phyloP scores from a whole-genome alignment of 345 rosid genomes.

The Orychophragmus violaceus region DNA sequence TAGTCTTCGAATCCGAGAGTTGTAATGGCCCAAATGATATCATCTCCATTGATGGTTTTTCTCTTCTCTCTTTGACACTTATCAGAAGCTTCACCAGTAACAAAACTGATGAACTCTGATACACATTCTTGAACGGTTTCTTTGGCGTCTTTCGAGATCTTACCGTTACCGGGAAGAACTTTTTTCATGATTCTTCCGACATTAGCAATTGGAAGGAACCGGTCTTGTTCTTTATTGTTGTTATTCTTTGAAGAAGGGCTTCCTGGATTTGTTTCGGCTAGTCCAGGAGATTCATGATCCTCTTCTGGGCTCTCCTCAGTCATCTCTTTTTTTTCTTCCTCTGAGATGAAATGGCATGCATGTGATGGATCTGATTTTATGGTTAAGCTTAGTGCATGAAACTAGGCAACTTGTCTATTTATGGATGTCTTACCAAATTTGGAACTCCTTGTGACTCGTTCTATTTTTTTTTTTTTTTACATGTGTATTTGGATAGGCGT shows the following conservation, averaged over 20 bases:
- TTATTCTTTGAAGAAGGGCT: slow-evolving; percentile 41
- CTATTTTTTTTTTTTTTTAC: background rate
- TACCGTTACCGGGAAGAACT: slow-evolving; percentile 55
- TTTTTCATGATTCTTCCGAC: slow-evolving; percentile 78
- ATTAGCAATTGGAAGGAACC: slow-evolving; percentile 66
- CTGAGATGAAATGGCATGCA: background rate
- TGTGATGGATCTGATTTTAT: slow-evolving; percentile 18
- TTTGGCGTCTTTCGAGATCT: slow-evolving; percentile 66
- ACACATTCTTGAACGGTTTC: slow-evolving; percentile 77
- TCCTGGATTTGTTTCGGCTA: slow-evolving; percentile 37
- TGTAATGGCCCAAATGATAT: slow-evolving; percentile 70
- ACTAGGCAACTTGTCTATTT: slow-evolving; percentile 16
- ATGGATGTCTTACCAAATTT: slow-evolving; percentile 10
- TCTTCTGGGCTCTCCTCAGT: slow-evolving; percentile 54
- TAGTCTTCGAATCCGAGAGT: slow-evolving; percentile 69
- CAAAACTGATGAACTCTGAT: slow-evolving; percentile 69
- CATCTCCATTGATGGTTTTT: slow-evolving; percentile 69
- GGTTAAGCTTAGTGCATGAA: slow-evolving; percentile 11
- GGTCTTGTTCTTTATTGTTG: slow-evolving; percentile 55
- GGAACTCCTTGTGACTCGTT: slow-evolving; percentile 28
- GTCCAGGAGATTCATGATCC: slow-evolving; percentile 27
- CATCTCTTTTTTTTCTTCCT: slow-evolving; percentile 28
- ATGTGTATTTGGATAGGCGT: too few species aligned
- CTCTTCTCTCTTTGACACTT: slow-evolving; percentile 68
- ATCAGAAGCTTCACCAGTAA: slow-evolving; percentile 67